Conservation (phyloP, 176 grass and related monocot species). For the Pontederia crassipes region DNA sequence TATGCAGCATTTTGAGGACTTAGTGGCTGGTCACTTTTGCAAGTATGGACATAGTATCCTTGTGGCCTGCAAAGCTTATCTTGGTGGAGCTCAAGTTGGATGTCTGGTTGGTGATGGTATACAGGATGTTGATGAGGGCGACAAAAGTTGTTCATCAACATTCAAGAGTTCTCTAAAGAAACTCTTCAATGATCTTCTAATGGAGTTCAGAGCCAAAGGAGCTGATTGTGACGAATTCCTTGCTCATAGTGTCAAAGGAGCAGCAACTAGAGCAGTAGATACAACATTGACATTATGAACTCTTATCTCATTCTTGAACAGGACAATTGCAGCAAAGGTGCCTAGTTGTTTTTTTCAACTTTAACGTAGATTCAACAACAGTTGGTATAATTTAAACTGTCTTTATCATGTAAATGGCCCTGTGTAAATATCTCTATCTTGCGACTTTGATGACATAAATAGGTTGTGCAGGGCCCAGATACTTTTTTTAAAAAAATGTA, state of each 20-base stretch:
- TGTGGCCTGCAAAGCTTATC: slow-evolving; percentile 56
- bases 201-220: slow-evolving; percentile 38
- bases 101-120: slow-evolving; percentile 42
- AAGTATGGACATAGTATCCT: slow-evolving; percentile 40
- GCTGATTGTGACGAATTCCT: slow-evolving; percentile 38
- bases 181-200: slow-evolving; percentile 31
- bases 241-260: slow-evolving; percentile 13
- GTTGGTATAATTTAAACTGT: too few species aligned
- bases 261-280: slow-evolving; percentile 5
- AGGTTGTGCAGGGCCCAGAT: too few species aligned
- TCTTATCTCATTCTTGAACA: too few species aligned
- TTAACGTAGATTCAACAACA: too few species aligned
- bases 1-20: slow-evolving; percentile 64
- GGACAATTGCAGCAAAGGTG: too few species aligned
- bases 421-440: too few species aligned
- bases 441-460: too few species aligned
- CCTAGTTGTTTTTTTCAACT: too few species aligned
- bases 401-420: too few species aligned
- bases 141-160: slow-evolving; percentile 41
- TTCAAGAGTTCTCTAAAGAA: slow-evolving; percentile 44
- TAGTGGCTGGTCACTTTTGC: slow-evolving; percentile 50
- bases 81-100: slow-evolving; percentile 68
- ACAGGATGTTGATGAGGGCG: slow-evolving; percentile 63
- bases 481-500: too few species aligned
- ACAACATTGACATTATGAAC: slow-evolving; percentile 26